Percentiles rank a stretch among this genome's conserved stretches.
phyloP scores from a whole-genome alignment of 306 rosid genomes.

The Acacia melanoxylon region DNA sequence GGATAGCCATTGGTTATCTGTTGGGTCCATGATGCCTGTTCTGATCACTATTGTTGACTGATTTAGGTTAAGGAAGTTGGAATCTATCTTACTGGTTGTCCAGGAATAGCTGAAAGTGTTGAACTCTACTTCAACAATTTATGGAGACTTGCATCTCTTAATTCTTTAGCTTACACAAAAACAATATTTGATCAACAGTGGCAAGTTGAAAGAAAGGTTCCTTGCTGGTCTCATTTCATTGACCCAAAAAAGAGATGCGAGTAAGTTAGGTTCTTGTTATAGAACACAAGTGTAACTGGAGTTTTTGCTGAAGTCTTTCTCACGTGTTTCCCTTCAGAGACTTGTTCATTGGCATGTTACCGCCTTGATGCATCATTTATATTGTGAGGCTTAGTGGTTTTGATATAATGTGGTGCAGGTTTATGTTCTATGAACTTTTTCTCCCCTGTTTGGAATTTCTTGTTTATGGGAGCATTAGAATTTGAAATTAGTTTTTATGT shows the following conservation, averaged over 20 bases:
- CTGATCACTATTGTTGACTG: conserved; percentile 22
- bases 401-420: background rate
- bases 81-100: conserved; percentile 75
- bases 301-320: background rate
- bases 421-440: background rate
- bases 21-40: conserved; percentile 19
- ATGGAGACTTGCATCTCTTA: conserved; percentile 71
- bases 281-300: conserved; percentile 8
- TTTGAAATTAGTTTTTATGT: background rate
- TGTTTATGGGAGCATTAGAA: background rate
- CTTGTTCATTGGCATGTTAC: background rate
- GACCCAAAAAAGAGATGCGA: conserved; percentile 60
- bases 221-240: conserved; percentile 92
- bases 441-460: conserved; percentile 1
- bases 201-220: conserved; percentile 82
- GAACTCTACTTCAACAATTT: conserved; percentile 75
- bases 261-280: conserved; percentile 45
- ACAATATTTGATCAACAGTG: conserved; percentile 71
- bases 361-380: conserved; percentile 14
- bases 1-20: background rate
- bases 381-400: conserved; percentile 1
- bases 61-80: conserved; percentile 92
- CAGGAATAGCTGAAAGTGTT: conserved; percentile 62
- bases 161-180: conserved; percentile 60
- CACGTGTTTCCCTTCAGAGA: conserved; percentile 14